Percentiles rank a stretch among this genome's conserved stretches.
Evolutionary conservation across 768 basidiomycete species (phyloP).

Genomic region (Auriscalpium orientale): DNA sequence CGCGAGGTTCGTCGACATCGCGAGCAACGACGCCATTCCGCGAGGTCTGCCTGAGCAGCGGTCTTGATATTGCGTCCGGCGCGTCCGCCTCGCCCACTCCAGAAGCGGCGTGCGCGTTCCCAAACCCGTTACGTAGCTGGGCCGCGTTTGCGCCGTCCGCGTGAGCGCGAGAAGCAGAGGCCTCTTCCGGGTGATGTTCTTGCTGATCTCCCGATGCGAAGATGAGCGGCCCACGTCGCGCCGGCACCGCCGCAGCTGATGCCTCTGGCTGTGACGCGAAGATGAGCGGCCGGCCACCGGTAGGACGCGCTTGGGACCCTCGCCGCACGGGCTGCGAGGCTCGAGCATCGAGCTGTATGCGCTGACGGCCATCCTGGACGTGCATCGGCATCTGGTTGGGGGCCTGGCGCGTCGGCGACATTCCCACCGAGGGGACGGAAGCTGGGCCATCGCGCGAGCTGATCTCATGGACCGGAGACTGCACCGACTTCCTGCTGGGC

Average conservation of each 20-base stretch:
- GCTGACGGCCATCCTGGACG: neutral
- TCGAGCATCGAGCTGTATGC: neutral
- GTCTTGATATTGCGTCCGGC: too few species aligned
- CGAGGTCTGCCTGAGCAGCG: too few species aligned
- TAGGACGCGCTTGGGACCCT: neutral
- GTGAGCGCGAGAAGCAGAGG: neutral
- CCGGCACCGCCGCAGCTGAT: neutral
- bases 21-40: too few species aligned
- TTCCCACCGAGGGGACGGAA: too few species aligned
- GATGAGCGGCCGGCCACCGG: neutral
- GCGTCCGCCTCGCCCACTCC: too few species aligned
- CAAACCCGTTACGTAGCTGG: too few species aligned
- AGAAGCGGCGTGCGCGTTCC: too few species aligned
- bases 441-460: too few species aligned
- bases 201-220: neutral
- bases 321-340: neutral
- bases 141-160: too few species aligned
- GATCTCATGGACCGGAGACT: neutral
- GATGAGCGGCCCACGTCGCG: neutral
- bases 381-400: neutral
- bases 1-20: too few species aligned
- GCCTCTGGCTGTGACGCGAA: neutral
- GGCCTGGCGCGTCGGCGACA: too few species aligned
- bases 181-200: neutral
- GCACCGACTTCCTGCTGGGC: neutral